phyloP scores from a whole-genome alignment of 345 rosid species.

The Tarenaya hassleriana region DNA sequence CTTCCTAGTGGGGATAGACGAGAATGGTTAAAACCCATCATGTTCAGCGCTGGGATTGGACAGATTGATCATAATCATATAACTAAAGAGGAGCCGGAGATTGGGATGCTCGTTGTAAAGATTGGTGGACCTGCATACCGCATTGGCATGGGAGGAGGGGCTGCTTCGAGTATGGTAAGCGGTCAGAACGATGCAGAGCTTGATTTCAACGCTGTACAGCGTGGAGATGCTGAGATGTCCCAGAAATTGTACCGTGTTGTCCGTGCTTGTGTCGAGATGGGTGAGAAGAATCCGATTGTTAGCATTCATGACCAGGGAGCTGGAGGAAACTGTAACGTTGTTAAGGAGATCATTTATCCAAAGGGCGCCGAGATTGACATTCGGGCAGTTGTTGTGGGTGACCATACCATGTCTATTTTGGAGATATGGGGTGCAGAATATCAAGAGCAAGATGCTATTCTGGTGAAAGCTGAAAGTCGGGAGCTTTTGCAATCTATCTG shows the following conservation, averaged over 20 bases:
- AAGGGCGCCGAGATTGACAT: constrained; percentile 87
- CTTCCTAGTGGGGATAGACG: constrained; percentile 88
- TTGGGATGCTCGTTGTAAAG: constrained; percentile 90
- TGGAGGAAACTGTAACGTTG: constrained; percentile 95
- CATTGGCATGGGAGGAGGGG: constrained; percentile 98
- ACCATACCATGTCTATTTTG: constrained; percentile 86
- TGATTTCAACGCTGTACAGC: constrained; percentile 96
- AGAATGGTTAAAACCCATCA: constrained; percentile 96
- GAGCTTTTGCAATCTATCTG: constrained; percentile 61
- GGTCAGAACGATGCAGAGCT: constrained; percentile 96
- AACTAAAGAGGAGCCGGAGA: constrained; percentile 75
- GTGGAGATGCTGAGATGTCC: constrained; percentile 97
- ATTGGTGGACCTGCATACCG: constrained; percentile 98
- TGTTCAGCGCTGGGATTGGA: constrained; percentile 94
- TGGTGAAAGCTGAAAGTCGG: constrained; percentile 79
- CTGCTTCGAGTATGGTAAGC: constrained; percentile 98
- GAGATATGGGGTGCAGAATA: constrained; percentile 99
- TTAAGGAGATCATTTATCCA: constrained; percentile 92
- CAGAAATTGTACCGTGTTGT: constrained; percentile 87
- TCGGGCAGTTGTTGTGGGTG: constrained; percentile 75
- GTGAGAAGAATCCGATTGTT: constrained; percentile 79
- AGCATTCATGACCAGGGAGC: constrained; percentile 99
- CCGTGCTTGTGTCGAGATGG: constrained; percentile 91
- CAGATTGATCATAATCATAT: constrained; percentile 87
- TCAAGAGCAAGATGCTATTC: constrained; percentile 96